Base-by-base conservation (phyloP, 768 basidiomycete species). In the Tricholoma sp. region DNA sequence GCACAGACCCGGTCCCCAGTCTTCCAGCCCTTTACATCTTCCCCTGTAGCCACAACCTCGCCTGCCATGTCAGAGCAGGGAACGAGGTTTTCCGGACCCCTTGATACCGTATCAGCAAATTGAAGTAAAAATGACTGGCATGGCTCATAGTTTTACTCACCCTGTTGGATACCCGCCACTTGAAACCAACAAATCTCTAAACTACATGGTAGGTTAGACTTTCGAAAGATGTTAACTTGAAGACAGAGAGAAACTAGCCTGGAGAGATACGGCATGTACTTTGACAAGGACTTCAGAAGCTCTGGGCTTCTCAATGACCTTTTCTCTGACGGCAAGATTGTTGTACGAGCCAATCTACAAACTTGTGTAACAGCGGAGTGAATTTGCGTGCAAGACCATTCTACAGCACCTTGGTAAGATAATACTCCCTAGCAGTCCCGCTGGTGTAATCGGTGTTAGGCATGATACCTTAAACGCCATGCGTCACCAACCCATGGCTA, bases 61-160 rank as follows among this genome's bases (percentile, higher is more conserved):
- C 84, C 83, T 15, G 83, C 80, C 68, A 78, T 75, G 61, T 86
- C 83, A 0, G 84, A 75, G 60, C 70, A 72, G 34, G 73, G 73
- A 9, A 77, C 70, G 0, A 72, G 61, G 51, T 73, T 61, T n/a
- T 39, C 17, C 4, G 62, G 50, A 9, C 54, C 50, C 6, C 64
- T 63, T 37, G 11, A 20, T 44, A 13, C 17, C 39, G 7, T 6
- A 34, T n/a, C 4, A 52, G 11, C 8, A 12, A 15, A 12, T 52
- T 6, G 34, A 7, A 13, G 15, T n/a, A 11, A 2, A 33, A 7
- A 2, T 6, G 6, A 49, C 24, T 34, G 13, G 36, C 2, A 11
- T 47, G 20, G n/a, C n/a, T n/a, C n/a, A 2, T 7, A 1, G 32
- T 17, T 33, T 18, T 18, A 48, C 68, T 41, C 51, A 73, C 77